Base-by-base conservation (phyloP, 768 basidiomycete species). In the Leccinum fibrillosum region DNA sequence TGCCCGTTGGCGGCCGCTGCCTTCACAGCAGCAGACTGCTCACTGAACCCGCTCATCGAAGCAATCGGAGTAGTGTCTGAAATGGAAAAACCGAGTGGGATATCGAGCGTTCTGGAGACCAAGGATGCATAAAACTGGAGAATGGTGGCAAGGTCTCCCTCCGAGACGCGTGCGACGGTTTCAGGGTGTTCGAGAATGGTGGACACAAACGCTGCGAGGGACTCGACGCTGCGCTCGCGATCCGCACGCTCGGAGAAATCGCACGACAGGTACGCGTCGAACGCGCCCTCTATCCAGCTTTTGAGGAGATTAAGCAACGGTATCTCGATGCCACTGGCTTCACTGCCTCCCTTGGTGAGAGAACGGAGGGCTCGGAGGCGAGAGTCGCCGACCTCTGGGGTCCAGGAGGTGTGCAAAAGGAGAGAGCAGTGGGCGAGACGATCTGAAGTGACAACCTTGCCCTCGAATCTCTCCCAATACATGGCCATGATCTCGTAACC, bases 401-500 rank as follows among this genome's bases (percentile, higher is more conserved):
- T 77, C 89, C 90, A 91, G 0, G 76, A 70, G 1, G 70, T 72
- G 3, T 74, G 66, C 3, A 83, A 73, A 67, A 92, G 85, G 32
- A 90, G 74, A 15, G 85, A 81, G 53, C 90, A 83, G 58, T 85
- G 86, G 0, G 84, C 76, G 10, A 88, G 70, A 26, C 84, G 77
- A 57, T 91, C 89, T 1, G 83, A 76, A 2, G 83, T 85, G 2
- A 74, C 72, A 21, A 84, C 72, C 21, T 67, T 64, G 21, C 75
- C 65, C 53, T 85, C 83, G 21, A 71, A 75, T 66, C 85, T 84
- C 65, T 88, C 83, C 75, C 83, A 85, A 67, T 86, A 92, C 3
- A 86, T 80, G 13, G 86, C 77, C 53, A 91, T 76, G 59, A 90
- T 83, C 57, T 92, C 90, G 62, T 79, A 89, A 1, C 90, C 90